A percentile compares a stretch with the other conserved stretches of the same genome.
Conservation (phyloP, 805 yeast genomes). For the Candida sonorensis region DNA sequence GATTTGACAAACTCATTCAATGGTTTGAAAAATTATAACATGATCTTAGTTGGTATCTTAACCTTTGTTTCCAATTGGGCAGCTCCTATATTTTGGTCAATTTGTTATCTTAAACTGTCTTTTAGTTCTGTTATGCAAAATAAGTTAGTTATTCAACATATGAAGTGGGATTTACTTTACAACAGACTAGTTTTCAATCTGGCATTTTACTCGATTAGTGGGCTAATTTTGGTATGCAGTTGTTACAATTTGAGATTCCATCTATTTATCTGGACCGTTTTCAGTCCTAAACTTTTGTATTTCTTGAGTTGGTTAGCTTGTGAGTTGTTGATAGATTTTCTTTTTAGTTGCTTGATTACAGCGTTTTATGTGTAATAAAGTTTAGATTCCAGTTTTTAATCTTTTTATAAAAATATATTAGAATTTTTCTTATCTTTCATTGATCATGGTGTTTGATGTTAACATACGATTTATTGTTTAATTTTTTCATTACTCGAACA, state of each 20-base stretch:
- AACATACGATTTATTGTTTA: too few relatives aligned
- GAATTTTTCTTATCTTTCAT: not conserved
- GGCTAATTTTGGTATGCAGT: conserved; percentile 53
- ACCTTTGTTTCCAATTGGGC: conserved; percentile 83
- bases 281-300: conserved; percentile 85
- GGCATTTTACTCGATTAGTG: conserved; percentile 53
- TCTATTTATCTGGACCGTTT: conserved; percentile 95
- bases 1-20: conserved; percentile 90
- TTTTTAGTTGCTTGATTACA: conserved; percentile 17
- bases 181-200: conserved; percentile 33
- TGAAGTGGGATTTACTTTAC: conserved; percentile 30
- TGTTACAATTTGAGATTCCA: conserved; percentile 77
- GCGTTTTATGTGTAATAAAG: conserved; percentile 10
- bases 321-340: conserved; percentile 34
- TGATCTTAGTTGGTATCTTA: conserved; percentile 64
- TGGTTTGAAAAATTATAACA: conserved; percentile 68
- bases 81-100: conserved; percentile 78
- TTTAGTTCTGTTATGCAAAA: conserved; percentile 4
- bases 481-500: too few relatives aligned
- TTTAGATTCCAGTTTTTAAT: too few relatives aligned
- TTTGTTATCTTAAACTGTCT: conserved; percentile 29
- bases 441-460: too few relatives aligned
- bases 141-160: conserved; percentile 2
- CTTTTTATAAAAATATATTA: too few relatives aligned
- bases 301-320: conserved; percentile 68